Base-by-base conservation (phyloP, 441 rosid species). In the Manihot esculenta region DNA sequence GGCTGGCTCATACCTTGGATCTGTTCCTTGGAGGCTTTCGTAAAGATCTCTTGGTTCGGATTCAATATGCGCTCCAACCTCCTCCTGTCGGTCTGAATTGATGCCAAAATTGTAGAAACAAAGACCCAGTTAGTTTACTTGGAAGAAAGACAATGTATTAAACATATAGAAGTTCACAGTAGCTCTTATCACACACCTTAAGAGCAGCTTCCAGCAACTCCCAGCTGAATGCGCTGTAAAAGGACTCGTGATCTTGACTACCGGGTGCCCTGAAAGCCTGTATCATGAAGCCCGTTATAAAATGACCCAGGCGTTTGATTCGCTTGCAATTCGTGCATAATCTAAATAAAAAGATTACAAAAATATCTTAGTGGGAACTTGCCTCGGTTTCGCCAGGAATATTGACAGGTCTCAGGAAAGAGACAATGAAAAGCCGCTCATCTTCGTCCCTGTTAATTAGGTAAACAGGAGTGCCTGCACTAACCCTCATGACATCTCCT, bases 161-260 rank as follows among this genome's bases (percentile, higher is more conserved):
- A 60, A 35, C 41, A 35, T 35, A 9, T 17, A 1, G 3, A n/a
- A 14, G 5, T 58, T 15, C 12, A 54, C 49, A 51, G 10, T 18
- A 30, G 14, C 26, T 8, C 2, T n/a, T 62, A 6, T 49, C 17
- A 11, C n/a, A 21, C 30, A 79, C 90, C 73, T 86, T 79, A 1
- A 83, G 57, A 50, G 89, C 84, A 13, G 90, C 85, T 78, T 83
- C 89, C 15, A 86, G 85, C 62, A 86, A 71, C 45, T 85, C 84
- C 68, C 64, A 62, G 76, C 93, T 85, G 74, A 88, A 86, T 38
- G 84, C 78, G 0, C 20, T 66, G 79, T 66, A 78, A 64, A 82
- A 76, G 0, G 87, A 80, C 15, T 30, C 35, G 2, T 77, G 70
- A 35, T 82, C 62, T 26, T 72, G 61, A 44, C 83, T 84, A 12